Base-by-base conservation (phyloP, 345 rosid species). In the Firmiana major region DNA sequence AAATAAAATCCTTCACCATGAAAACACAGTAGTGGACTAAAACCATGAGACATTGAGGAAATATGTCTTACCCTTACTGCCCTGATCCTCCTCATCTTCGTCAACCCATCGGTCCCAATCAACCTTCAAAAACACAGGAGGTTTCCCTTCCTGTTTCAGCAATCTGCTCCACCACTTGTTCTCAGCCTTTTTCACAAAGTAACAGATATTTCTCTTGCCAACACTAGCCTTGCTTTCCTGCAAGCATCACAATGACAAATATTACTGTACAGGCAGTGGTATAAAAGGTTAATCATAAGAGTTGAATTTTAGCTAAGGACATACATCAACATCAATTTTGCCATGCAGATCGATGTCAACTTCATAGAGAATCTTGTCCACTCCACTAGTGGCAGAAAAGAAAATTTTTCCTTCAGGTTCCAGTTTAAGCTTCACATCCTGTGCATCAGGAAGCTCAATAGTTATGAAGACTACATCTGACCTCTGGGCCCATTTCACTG, bases 81-180 rank as follows among this genome's bases (percentile, higher is more conserved):
- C 83, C 58, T 65, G 63, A 83, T 82, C 93, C 43, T 87, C 93
- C 71, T 87, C 92, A 54, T 88, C 90, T 78, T 86, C 89, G 74
- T 90, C 87, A 38, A 90, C 81, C 93, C 91, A 90, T 83, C 84
- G 81, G 67, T 88, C 90, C 90, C 93, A 88, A 75, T 88, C 90
- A 78, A 87, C 88, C 79, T 83, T 86, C 77, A 87, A 55, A 79
- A 68, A 90, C 71, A 81, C 78, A 3, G 92, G 92, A 42, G 89
- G 76, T 72, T 80, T 88, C 48, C 89, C 92, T 62, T 73, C 85
- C 42, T 79, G 83, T 34, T 83, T 86, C 45, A 83, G 63, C 79
- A 90, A 75, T 60, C 85, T 87, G 71, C 84, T 83, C 92, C 92
- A 87, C 92, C 94, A 90, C 53, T 76, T 87, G 31, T 78, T 74